Percentiles rank a stretch among this genome's conserved stretches.
These are phyloP conservation scores for Venturiaceae sp. DNA, from an alignment of 2,329 filamentous ascomycete species.

Conservation along the genomic window DNA sequence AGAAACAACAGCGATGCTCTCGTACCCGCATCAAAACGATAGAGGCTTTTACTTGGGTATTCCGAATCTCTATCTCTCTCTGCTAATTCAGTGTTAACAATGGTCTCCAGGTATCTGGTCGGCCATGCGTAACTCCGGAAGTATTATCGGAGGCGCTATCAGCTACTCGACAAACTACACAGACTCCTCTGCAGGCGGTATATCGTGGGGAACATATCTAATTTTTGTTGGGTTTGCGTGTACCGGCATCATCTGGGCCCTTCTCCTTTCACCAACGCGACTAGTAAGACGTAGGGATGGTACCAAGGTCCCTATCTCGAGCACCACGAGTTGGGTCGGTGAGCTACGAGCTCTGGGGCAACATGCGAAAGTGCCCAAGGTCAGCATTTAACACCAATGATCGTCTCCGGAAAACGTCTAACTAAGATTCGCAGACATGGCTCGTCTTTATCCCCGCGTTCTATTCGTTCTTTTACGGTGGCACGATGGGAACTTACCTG, in stretches of 20 bases:
- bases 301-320: background rate
- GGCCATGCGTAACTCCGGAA: background rate
- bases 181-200: background rate
- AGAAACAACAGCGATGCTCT: background rate
- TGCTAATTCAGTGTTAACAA: background rate
- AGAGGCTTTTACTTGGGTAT: background rate
- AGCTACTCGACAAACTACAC: background rate
- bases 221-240: background rate
- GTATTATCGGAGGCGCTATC: background rate
- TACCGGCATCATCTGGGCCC: background rate
- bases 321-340: background rate
- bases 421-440: background rate
- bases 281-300: background rate
- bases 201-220: background rate
- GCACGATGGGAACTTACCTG: slow-evolving; percentile 42
- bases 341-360: background rate
- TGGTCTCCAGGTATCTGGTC: background rate
- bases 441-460: background rate
- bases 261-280: background rate
- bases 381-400: background rate
- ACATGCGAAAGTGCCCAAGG: background rate
- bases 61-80: background rate
- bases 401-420: background rate
- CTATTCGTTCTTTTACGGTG: background rate
- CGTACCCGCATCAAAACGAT: background rate